These are phyloP conservation scores for Globisporangium okanoganense DNA, from an alignment of 352 stramenopile species.

Conservation along the genomic window DNA sequence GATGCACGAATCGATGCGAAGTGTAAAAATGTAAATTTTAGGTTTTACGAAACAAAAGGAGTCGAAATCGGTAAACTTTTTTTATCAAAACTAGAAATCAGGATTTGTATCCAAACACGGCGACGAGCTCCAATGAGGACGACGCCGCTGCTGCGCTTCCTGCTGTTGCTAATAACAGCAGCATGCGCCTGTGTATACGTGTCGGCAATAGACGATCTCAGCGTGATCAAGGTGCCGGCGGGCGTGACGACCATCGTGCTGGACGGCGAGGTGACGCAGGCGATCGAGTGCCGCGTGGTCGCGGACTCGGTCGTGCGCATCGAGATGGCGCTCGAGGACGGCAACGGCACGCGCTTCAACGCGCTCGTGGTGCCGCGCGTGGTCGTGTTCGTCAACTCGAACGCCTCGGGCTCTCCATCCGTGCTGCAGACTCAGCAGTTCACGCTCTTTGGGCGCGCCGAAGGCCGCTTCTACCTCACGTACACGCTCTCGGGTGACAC, in stretches of 20 bases:
- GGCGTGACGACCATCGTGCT: slow-evolving; percentile 48
- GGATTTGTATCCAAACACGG: not conserved
- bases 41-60: too few relatives aligned
- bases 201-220: not conserved
- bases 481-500: slow-evolving; percentile 37
- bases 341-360: slow-evolving; percentile 28
- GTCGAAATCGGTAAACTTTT: too few relatives aligned
- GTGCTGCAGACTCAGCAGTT: slow-evolving; percentile 34
- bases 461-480: slow-evolving; percentile 55
- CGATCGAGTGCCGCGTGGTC: slow-evolving; percentile 42
- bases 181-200: not conserved
- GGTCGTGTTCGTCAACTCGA: slow-evolving; percentile 33
- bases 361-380: slow-evolving; percentile 30
- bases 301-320: slow-evolving; percentile 37
- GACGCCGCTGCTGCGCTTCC: not conserved
- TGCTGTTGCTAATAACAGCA: not conserved
- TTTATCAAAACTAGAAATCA: too few relatives aligned
- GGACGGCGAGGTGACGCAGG: slow-evolving; percentile 29
- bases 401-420: slow-evolving; percentile 9
- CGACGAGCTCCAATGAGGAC: not conserved
- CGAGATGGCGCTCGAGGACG: slow-evolving; percentile 37
- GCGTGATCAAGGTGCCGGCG: slow-evolving; percentile 45
- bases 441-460: slow-evolving; percentile 29
- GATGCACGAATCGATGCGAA: too few relatives aligned
- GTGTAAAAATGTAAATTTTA: too few relatives aligned